Evolutionary conservation across 176 grass and related monocot genomes (phyloP).

Genomic region (Raddia guianensis): DNA sequence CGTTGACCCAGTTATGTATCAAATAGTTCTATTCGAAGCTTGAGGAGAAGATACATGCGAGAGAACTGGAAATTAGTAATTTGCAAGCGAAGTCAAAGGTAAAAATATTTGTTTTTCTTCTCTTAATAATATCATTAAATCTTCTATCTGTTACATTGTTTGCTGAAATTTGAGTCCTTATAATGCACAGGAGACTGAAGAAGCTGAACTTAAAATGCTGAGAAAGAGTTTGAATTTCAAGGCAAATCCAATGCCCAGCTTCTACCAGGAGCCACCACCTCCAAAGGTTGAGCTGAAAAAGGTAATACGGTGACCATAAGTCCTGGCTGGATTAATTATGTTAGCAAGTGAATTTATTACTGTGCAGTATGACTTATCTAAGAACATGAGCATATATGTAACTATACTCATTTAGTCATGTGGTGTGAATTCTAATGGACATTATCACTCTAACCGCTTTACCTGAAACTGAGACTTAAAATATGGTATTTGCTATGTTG

Average conservation of each 20-base stretch:
- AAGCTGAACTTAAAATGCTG: constrained; percentile 68
- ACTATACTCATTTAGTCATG: neutral
- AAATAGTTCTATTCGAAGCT: constrained; percentile 70
- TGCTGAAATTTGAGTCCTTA: constrained; percentile 30
- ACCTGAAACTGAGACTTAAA: neutral
- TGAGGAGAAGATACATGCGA: constrained; percentile 69
- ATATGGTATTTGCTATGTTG: neutral
- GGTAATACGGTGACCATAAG: constrained; percentile 37
- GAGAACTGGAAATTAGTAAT: constrained; percentile 63
- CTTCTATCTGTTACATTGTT: constrained; percentile 1
- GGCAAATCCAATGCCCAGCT: constrained; percentile 70
- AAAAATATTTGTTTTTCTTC: neutral
- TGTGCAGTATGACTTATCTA: neutral
- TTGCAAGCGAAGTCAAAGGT: constrained; percentile 68
- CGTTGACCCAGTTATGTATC: constrained; percentile 26
- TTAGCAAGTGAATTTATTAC: constrained; percentile 36
- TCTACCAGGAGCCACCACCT: constrained; percentile 62
- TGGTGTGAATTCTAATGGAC: neutral
- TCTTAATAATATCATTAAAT: neutral
- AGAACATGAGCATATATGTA: neutral
- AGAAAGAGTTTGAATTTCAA: constrained; percentile 70
- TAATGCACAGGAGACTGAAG: constrained; percentile 61
- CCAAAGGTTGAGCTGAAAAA: constrained; percentile 64
- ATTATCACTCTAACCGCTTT: neutral
- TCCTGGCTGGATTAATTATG: neutral